phyloP scores from a whole-genome alignment of 257 asterid species.

The Henckelia pumila region DNA sequence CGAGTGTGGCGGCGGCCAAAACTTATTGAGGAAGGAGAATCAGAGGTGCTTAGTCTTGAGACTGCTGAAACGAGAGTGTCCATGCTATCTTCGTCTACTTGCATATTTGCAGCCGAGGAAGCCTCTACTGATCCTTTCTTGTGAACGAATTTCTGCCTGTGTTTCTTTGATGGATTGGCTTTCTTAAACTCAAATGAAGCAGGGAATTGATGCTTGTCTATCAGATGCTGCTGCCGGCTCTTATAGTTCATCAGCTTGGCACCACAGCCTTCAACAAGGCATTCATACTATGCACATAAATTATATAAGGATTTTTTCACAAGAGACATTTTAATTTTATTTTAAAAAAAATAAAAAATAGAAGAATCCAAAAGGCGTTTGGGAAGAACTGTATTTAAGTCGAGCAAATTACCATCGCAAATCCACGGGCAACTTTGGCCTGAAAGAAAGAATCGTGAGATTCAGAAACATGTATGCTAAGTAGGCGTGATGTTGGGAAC shows the following conservation, averaged over 20 bases:
- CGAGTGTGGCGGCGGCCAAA: slow-evolving; percentile 75
- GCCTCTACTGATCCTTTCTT: slow-evolving; percentile 38
- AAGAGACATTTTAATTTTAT: neutral
- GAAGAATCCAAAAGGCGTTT: neutral
- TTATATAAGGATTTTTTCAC: neutral
- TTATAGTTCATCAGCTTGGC: slow-evolving; percentile 79
- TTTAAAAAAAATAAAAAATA: neutral
- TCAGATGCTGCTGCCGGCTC: slow-evolving; percentile 84
- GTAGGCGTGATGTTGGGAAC: slow-evolving; percentile 85
- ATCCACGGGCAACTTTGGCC: slow-evolving; percentile 93
- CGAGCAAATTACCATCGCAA: slow-evolving; percentile 57
- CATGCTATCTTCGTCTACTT: slow-evolving; percentile 67
- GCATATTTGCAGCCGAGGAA: slow-evolving; percentile 50
- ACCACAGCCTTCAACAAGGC: slow-evolving; percentile 95
- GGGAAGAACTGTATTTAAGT: slow-evolving; percentile 1
- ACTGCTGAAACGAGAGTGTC: slow-evolving; percentile 77
- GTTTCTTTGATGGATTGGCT: slow-evolving; percentile 76
- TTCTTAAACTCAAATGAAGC: slow-evolving; percentile 80
- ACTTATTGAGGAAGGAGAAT: slow-evolving; percentile 75
- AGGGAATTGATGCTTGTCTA: slow-evolving; percentile 89
- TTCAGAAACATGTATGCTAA: slow-evolving; percentile 90
- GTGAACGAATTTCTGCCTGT: slow-evolving; percentile 53
- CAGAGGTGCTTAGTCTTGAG: slow-evolving; percentile 74
- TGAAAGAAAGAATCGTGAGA: slow-evolving; percentile 93
- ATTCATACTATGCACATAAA: slow-evolving; percentile 60